Conservation (phyloP, 1,139 yeast genomes). For the Blastobotrys proliferans region DNA sequence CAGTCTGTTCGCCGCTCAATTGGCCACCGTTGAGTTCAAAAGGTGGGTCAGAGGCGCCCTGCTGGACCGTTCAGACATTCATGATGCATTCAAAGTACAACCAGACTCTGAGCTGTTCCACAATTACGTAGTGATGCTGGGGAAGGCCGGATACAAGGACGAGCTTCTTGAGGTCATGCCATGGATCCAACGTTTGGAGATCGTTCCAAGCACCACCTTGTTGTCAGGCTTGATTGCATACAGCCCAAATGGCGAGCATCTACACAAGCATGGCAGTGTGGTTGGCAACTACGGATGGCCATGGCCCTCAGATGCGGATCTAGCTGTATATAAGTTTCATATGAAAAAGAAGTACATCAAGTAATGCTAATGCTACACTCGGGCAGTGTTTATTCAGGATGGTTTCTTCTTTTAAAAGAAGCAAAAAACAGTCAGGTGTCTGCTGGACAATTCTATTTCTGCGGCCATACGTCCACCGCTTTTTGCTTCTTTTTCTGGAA, state of each 20-base stretch:
- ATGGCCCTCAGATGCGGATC: no score
- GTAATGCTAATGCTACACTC: no score
- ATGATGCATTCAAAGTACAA: slow-evolving; percentile 34
- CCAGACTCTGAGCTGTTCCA: slow-evolving; percentile 51
- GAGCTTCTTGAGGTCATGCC: slow-evolving; percentile 51
- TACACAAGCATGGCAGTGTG: slow-evolving; percentile 31
- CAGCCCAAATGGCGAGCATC: slow-evolving; percentile 31
- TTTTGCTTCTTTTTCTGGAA: no score
- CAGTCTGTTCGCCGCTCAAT: slow-evolving; percentile 53
- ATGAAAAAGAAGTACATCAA: no score
- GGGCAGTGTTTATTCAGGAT: no score
- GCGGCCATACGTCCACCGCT: no score
- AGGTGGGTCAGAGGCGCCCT: slow-evolving; percentile 34
- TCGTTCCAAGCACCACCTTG: slow-evolving; percentile 40
- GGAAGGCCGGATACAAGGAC: slow-evolving; percentile 44
- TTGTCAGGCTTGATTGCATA: slow-evolving; percentile 31
- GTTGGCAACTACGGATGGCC: no score
- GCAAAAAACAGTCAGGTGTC: no score
- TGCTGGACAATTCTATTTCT: no score
- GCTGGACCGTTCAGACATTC: slow-evolving; percentile 29
- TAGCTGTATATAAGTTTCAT: no score
- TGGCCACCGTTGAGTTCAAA: slow-evolving; percentile 57
- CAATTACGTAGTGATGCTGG: slow-evolving; percentile 49
- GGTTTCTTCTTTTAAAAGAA: no score
- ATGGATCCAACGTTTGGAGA: slow-evolving; percentile 56